Evolutionary conservation across 192 early-diverging fungal species (phyloP).

Genomic region (Rhizophlyctis rosea): DNA sequence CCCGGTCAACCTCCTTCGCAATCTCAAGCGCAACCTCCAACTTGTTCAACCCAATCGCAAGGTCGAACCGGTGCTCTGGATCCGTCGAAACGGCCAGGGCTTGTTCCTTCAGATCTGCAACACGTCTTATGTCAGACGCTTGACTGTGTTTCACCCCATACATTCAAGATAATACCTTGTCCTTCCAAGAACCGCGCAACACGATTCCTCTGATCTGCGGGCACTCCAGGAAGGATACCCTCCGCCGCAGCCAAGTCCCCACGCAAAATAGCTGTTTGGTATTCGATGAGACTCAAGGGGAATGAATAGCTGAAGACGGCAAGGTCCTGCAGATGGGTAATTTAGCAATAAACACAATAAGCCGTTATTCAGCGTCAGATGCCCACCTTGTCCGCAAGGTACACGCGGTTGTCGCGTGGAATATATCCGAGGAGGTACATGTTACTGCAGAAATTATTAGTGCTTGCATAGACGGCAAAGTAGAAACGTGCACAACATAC

Average conservation of each 20-base stretch:
- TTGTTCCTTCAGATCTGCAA: constrained; percentile 78
- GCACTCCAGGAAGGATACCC: constrained; percentile 77
- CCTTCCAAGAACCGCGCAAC: constrained; percentile 95
- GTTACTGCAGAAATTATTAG: constrained; percentile 40
- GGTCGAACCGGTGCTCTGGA: constrained; percentile 92
- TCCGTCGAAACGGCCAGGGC: constrained; percentile 95
- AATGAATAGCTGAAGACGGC: constrained; percentile 86
- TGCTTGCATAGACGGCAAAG: constrained; percentile 7
- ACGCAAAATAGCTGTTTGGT: constrained; percentile 95
- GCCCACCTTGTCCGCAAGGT: constrained; percentile 75
- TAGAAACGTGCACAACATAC: constrained; percentile 38
- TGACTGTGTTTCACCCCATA: neutral
- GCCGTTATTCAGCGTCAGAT: too few species aligned
- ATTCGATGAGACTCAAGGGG: constrained; percentile 93
- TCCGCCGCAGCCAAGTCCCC: constrained; percentile 86
- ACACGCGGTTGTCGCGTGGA: constrained; percentile 89
- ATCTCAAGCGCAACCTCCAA: constrained; percentile 83
- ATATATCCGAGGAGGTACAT: constrained; percentile 95
- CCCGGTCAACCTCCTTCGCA: constrained; percentile 78
- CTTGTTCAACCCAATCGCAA: constrained; percentile 82
- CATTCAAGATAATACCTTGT: constrained; percentile 46
- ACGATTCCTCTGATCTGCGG: constrained; percentile 81
- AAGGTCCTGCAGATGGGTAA: constrained; percentile 56
- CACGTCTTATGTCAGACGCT: too few species aligned
- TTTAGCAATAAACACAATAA: too few species aligned